Evolutionary conservation across 1,139 yeast species (phyloP), one percentile per base, ranked within the genome.

Genomic region (Taphrina confusa): DNA sequence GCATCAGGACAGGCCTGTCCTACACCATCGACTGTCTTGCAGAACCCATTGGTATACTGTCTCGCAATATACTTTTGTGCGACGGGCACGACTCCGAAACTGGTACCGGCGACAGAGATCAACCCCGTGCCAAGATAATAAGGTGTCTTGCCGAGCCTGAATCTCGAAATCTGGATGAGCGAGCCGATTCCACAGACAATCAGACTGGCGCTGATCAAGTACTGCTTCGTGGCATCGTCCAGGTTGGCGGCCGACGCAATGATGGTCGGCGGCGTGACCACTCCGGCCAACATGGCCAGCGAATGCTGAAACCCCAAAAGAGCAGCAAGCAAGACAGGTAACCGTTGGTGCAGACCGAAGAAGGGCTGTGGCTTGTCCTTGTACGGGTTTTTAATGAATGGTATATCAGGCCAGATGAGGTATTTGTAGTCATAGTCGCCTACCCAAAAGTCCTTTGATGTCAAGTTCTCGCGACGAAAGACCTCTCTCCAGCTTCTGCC

Each of bases 241-340:
- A 54, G 16, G 18, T 54, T 42, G 4, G 58, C 58, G 4, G 58
- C 50, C 5, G 44, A 23, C 9, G 44, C 58, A n/a, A 54, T 31
- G 45, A 54, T 54, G 11, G 58, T 54, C 1, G 96, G 94, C 4
- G 96, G 95, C n/a, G 95, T 78, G 42, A 86, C 85, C 54, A 90
- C 82, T 68, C 96, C 96, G 8, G 95, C 96, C 74, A 90, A 75
- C 95, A 89, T 87, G 45, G 96, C 85, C 66, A 90, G 75, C 1
- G 95, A 77, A 71, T 90, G 97, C 74, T 89, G 96, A 66, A 90
- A 78, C 14, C 96, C 96, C 47, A 90, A 78, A 4, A 89, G 66
- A 59, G 86, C 73, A 1, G 95, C 95, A 60, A 89, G 75, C 12
- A 86, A 69, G 20, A 88, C 67, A 0, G 97, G 97, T 82, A 90